Conservation (phyloP, 352 stramenopile species). For the Paralagenidium karlingii region DNA sequence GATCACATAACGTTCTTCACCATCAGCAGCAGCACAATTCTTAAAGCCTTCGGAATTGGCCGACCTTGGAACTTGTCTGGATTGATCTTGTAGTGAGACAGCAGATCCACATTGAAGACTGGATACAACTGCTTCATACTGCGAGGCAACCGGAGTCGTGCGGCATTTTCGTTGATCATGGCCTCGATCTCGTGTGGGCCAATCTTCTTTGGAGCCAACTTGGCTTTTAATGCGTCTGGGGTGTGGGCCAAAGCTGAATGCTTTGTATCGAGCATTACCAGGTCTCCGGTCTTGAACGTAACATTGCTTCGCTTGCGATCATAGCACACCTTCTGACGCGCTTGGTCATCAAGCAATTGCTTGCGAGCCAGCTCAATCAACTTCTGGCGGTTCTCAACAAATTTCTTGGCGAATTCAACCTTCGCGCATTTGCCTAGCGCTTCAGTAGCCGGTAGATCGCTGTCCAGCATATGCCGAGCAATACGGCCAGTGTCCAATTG, state of each 20-base stretch:
- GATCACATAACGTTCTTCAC: conserved; percentile 2
- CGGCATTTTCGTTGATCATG: conserved; percentile 8
- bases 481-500: conserved; percentile 1
- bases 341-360: conserved; percentile 1
- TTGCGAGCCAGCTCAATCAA: conserved; percentile 1
- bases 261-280: not conserved
- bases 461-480: not conserved
- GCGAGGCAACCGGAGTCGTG: conserved; percentile 2
- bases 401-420: conserved; percentile 1
- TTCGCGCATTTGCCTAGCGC: conserved; percentile 1
- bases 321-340: conserved; percentile 10
- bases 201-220: conserved; percentile 3
- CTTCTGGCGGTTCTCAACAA: conserved; percentile 2
- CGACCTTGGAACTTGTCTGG: not conserved
- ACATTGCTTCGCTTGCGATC: not conserved
- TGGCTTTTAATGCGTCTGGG: conserved; percentile 1
- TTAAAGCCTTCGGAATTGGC: not conserved
- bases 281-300: not conserved
- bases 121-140: not conserved
- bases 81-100: not conserved
- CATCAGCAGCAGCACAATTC: not conserved
- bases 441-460: conserved; percentile 10
- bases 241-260: not conserved
- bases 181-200: conserved; percentile 7
- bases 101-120: not conserved